A percentile compares a stretch with the other conserved stretches of the same genome.
phyloP scores from a whole-genome alignment of 768 basidiomycete species.

The Multifurca ochricompacta region DNA sequence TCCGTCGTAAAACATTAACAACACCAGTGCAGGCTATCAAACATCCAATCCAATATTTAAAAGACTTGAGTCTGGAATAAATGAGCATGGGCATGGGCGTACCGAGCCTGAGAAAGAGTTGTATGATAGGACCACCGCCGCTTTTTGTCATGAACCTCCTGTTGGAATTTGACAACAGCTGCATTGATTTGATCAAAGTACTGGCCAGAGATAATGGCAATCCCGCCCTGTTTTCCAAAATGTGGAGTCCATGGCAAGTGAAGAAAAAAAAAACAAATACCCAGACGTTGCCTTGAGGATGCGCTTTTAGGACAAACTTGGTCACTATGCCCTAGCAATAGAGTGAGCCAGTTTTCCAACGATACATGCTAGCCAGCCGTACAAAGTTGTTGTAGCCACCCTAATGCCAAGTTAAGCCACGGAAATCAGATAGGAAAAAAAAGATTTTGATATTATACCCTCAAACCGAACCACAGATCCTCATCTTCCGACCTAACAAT shows the following conservation, averaged over 20 bases:
- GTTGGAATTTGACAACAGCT: constrained; percentile 11
- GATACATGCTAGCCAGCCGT: not conserved
- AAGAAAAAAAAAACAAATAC: not conserved
- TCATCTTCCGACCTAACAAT: constrained; percentile 6
- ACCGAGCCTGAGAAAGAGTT: not conserved
- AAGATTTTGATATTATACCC: not conserved
- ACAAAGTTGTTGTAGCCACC: constrained; percentile 18
- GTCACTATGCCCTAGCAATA: constrained; percentile 12
- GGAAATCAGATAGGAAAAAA: not conserved
- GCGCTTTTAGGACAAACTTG: constrained; percentile 11
- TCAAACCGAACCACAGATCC: constrained; percentile 17
- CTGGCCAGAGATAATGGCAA: not conserved
- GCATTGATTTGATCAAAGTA: constrained; percentile 24
- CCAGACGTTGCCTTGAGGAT: constrained; percentile 14
- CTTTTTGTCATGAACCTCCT: constrained; percentile 10
- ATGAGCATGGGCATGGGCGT: not conserved
- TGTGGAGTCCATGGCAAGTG: not conserved
- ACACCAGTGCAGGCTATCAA: not conserved
- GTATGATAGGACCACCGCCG: constrained; percentile 3
- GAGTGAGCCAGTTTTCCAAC: not conserved
- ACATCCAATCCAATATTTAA: not conserved
- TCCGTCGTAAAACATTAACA: constrained; percentile 23
- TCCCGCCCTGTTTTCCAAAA: not conserved
- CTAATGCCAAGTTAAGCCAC: not conserved
- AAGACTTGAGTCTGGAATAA: not conserved